phyloP scores from a whole-genome alignment of 2,329 filamentous ascomycete species.

The Cladosporium austrohemisphaericum region DNA sequence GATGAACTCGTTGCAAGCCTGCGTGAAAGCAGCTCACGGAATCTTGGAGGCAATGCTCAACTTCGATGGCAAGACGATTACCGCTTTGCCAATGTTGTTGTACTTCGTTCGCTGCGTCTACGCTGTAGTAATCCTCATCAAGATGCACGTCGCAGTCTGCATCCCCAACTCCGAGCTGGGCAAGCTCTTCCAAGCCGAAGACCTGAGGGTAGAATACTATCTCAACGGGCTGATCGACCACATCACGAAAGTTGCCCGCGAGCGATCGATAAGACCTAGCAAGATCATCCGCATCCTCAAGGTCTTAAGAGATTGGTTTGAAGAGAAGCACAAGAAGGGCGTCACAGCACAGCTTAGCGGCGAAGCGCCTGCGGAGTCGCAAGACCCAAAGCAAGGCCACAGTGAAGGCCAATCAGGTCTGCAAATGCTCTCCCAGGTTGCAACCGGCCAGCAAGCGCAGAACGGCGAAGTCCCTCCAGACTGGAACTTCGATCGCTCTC shows the following conservation, averaged over 20 bases:
- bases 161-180: conserved; percentile 47
- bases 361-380: conserved; percentile 13
- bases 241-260: conserved; percentile 7
- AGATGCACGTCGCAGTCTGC: conserved; percentile 55
- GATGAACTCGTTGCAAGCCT: conserved; percentile 46
- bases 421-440: conserved; percentile 26
- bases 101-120: conserved; percentile 53
- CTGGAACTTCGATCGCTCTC: conserved; percentile 1
- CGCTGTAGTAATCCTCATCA: conserved; percentile 56
- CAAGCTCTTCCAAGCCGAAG: conserved; percentile 47
- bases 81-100: conserved; percentile 43
- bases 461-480: neutral
- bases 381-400: conserved; percentile 8
- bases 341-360: conserved; percentile 21
- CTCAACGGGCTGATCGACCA: conserved; percentile 41
- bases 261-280: conserved; percentile 8
- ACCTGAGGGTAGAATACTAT: conserved; percentile 46
- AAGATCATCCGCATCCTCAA: conserved; percentile 48
- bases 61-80: conserved; percentile 43
- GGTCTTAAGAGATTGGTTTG: conserved; percentile 44
- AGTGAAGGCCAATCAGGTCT: conserved; percentile 20
- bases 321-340: conserved; percentile 32
- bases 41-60: conserved; percentile 49
- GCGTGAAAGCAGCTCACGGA: conserved; percentile 44
- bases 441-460: conserved; percentile 20